These are phyloP conservation scores for Metarhizium robertsii DNA, from an alignment of 2,329 filamentous ascomycete genomes.

Conservation along the genomic window DNA sequence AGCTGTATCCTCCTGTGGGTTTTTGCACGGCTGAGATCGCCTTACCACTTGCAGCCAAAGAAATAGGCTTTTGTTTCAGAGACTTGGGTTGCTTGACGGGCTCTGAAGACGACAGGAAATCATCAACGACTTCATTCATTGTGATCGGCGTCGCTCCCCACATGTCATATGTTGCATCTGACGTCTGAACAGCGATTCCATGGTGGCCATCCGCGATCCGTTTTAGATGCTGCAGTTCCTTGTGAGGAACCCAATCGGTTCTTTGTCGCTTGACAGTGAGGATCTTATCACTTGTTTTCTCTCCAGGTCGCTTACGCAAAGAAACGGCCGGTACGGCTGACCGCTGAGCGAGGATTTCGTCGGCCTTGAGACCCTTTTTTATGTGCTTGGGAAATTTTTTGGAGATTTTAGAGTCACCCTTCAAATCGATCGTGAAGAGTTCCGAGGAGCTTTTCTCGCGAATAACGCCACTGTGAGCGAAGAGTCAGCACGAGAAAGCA, in stretches of 20 bases:
- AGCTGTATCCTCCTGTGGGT: constrained; percentile 77
- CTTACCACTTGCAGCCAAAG: constrained; percentile 76
- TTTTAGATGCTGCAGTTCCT: constrained; percentile 71
- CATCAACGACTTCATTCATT: constrained; percentile 28
- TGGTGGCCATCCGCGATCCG: constrained; percentile 68
- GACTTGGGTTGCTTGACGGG: constrained; percentile 65
- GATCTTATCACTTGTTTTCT: constrained; percentile 64
- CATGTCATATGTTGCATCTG: constrained; percentile 66
- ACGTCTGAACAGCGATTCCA: constrained; percentile 41
- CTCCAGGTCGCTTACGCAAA: constrained; percentile 63
- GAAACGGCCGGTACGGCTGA: constrained; percentile 75
- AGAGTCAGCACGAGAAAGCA: background rate
- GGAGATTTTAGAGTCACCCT: constrained; percentile 57
- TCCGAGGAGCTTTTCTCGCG: constrained; percentile 74
- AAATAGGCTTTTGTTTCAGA: constrained; percentile 66
- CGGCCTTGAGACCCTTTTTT: constrained; percentile 74
- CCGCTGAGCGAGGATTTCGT: constrained; percentile 82
- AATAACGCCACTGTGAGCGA: constrained; percentile 60
- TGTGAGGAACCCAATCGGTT: constrained; percentile 71
- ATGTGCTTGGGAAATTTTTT: constrained; percentile 55
- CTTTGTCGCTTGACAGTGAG: constrained; percentile 66
- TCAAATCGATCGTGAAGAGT: constrained; percentile 75
- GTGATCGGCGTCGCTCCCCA: constrained; percentile 50
- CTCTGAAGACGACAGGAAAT: constrained; percentile 57
- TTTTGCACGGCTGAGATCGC: constrained; percentile 66